These are phyloP conservation scores for Globisporangium apiculatum DNA, from an alignment of 352 stramenopile genomes.

Conservation along the genomic window DNA sequence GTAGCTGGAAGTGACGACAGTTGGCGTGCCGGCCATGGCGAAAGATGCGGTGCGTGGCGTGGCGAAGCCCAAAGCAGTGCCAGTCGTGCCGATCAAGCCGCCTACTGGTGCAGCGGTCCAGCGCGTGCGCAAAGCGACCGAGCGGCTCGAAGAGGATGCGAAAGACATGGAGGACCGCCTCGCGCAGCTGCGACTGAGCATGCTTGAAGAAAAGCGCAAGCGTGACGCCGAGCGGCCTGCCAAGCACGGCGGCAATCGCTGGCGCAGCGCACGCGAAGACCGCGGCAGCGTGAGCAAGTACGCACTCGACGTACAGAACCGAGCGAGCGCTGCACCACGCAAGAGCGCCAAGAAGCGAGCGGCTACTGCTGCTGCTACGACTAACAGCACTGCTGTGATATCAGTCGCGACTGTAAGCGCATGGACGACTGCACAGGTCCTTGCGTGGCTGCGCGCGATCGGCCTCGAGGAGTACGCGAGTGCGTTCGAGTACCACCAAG, in stretches of 20 bases:
- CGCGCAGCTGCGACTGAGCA: constrained; percentile 39
- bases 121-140: constrained; percentile 27
- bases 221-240: constrained; percentile 39
- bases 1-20: too few species aligned
- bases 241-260: constrained; percentile 64
- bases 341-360: too few species aligned
- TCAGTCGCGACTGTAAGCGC: constrained; percentile 31
- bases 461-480: constrained; percentile 56
- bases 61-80: neutral
- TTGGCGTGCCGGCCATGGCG: constrained; percentile 1
- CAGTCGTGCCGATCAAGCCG: constrained; percentile 1
- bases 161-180: constrained; percentile 65
- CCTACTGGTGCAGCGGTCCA: neutral
- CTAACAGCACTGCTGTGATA: constrained; percentile 9
- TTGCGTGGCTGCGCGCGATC: constrained; percentile 55
- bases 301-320: constrained; percentile 49
- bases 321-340: constrained; percentile 10
- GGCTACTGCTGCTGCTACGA: too few species aligned
- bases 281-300: constrained; percentile 70
- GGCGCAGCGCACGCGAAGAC: constrained; percentile 67
- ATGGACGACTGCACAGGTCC: constrained; percentile 52
- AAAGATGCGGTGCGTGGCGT: constrained; percentile 6
- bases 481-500: constrained; percentile 74
- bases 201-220: constrained; percentile 63
- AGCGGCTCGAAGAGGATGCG: constrained; percentile 67